Base-by-base conservation (phyloP, 2,329 filamentous ascomycete species). In the Emmonsia crescens region DNA sequence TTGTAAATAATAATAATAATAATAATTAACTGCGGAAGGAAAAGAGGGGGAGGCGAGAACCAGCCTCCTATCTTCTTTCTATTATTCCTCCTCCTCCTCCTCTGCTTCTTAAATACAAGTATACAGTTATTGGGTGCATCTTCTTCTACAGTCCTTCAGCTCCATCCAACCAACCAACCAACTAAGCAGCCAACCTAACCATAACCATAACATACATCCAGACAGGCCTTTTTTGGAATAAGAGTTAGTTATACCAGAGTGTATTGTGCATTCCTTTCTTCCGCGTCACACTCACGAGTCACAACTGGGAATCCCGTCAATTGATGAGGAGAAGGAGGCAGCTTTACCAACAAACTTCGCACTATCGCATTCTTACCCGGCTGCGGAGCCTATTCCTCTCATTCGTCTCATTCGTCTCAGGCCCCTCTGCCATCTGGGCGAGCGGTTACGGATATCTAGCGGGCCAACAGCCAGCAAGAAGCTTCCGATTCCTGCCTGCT, bases 31-130 rank as follows among this genome's bases (percentile, higher is more conserved):
- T 33, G 27, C 16, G 49, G 49, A 52, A 8, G 29, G 6, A 55
- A 55, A 55, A 55, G 29, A 55, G 52, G 52, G 52, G 52, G 33
- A 55, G 52, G 52, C 52, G 52, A 24, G 8, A 38, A 52, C 29
- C 48, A 51, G 48, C 48, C 48, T 49, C 46, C 24, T 2, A n/a
- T n/a, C n/a, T n/a, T n/a, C n/a, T n/a, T n/a, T n/a, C n/a, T n/a
- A n/a, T n/a, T n/a, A n/a, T 8, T 19, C 49, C 14, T 6, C 14
- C 27, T 31, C 24, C 49, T 2, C n/a, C 19, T 42, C 16, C 40
- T n/a, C 16, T 19, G 3, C n/a, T n/a, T n/a, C n/a, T n/a, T n/a
- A n/a, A n/a, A n/a, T n/a, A n/a, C n/a, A n/a, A n/a, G n/a, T n/a
- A n/a, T n/a, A n/a, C n/a, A n/a, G n/a, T n/a, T n/a, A 38, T 38